Base-by-base conservation (phyloP, 345 rosid species). In the Brassica incana region DNA sequence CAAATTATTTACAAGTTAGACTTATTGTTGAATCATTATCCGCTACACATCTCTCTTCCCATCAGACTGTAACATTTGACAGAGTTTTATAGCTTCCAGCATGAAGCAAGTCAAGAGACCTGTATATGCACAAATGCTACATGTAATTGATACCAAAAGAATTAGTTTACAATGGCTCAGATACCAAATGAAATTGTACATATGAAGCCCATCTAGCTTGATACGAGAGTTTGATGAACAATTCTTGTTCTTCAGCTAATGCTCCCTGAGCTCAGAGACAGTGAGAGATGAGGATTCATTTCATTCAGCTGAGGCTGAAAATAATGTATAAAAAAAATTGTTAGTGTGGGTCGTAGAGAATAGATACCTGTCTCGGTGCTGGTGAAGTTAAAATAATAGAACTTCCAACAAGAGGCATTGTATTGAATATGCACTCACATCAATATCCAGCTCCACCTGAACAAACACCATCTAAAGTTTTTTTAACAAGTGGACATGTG, bases 161-260 rank as follows among this genome's bases (percentile, higher is more conserved):
- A 50, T 14, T 40, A 40, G 48, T 50, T 50, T 14, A n/a, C 18
- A 14, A 50, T 50, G 48, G 18, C 56, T 50, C 56, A 50, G 56
- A 50, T 50, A 14, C 7, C 2, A 50, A 50, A 14, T 4, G 56
- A 50, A 50, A n/a, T 14, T 62, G 81, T 82, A 75, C 33, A 82
- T 90, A 95, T 59, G 91, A 74, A 45, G 77, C 81, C 92, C 89
- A 88, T 83, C 96, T 84, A 23, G 92, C 92, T 38, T 85, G 87
- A 77, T 87, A 93, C 16, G 96, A 83, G 69, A 91, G 36, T 82
- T 71, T 86, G 16, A 92, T 84, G 60, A 82, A 79, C 97, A 97
- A 90, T 71, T 83, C 85, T 40, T 84, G 84, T 64, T 83, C 87
- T 64, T 83, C 84, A 4, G 50, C 23, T 30, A 74, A 56, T 74